Evolutionary conservation across 2,329 filamentous ascomycete species (phyloP), one percentile per base, ranked within the genome.

Genomic region (Phyllosticta citrichinensis): DNA sequence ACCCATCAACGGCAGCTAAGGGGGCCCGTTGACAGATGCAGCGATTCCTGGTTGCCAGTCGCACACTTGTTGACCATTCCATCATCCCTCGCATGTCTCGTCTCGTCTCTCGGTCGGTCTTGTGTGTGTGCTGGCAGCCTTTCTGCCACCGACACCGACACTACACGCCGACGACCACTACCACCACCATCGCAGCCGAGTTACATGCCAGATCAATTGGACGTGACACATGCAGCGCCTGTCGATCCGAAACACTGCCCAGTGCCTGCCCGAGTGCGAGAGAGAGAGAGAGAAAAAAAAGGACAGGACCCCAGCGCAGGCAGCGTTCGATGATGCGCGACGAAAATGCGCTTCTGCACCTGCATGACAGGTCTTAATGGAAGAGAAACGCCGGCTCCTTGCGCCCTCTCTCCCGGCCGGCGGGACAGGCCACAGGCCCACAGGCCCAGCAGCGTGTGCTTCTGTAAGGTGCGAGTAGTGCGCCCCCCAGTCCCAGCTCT

Each of bases 331-430:
- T 51, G 60, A 62, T 62, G 60, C 60, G 60, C 60, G 60, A 62
- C 60, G 60, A 62, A 62, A 62, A 62, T 61, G 58, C 58, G 53
- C 58, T 55, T 60, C 58, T 56, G 59, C 59, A 55, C 50, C 59
- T 61, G 59, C 59, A 61, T 61, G 53, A 58, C 60, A 27, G 27
- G 54, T 55, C 54, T 24, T 27, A 55, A 47, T 47, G 40, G 40
- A 47, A n/a, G 40, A 47, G 40, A 47, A 35, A 20, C 20, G 25
- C 55, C 24, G n/a, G 55, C 55, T 62, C 60, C 60, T 62, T 62
- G 60, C 60, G 60, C 60, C 40, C 40, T 47, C 40, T 47, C 40
- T 47, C 40, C 40, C 40, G 40, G 40, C 12, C 35, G 35, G 35
- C 35, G 35, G 35, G 35, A 40, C 35, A 17, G 22, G 22, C 22